Conservation (phyloP, 2,329 filamentous ascomycete genomes). For the Ophiostoma ips region DNA sequence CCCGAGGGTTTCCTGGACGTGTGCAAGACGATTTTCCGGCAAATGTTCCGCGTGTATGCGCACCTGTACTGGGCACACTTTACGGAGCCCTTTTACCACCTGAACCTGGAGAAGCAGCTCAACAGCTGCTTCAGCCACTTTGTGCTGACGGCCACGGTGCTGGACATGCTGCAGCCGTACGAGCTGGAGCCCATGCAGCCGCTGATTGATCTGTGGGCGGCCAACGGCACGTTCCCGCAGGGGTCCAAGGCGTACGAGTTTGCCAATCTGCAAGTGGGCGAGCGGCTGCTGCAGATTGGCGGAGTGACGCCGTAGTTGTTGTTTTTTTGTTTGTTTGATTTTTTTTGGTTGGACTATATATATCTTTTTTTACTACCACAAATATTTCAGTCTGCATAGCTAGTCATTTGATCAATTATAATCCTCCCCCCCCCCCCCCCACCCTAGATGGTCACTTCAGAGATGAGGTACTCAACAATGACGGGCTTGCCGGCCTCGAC, state of each 20-base stretch:
- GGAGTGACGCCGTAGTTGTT: neutral
- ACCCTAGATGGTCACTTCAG: constrained; percentile 22
- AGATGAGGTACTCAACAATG: constrained; percentile 31
- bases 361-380: too few species aligned
- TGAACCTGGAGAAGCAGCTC: constrained; percentile 66
- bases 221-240: constrained; percentile 73
- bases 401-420: too few species aligned
- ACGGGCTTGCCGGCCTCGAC: constrained; percentile 25
- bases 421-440: too few species aligned
- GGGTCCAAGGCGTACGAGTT: constrained; percentile 56
- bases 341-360: neutral
- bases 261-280: constrained; percentile 46
- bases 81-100: constrained; percentile 67
- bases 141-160: constrained; percentile 62
- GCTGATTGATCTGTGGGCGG: constrained; percentile 80
- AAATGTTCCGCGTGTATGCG: constrained; percentile 97
- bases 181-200: constrained; percentile 95
- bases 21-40: constrained; percentile 86
- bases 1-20: constrained; percentile 79
- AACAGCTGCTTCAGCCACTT: constrained; percentile 86
- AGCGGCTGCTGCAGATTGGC: constrained; percentile 36
- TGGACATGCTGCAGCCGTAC: constrained; percentile 73
- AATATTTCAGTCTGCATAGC: too few species aligned
- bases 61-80: constrained; percentile 98
- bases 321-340: neutral